Evolutionary conservation across 768 basidiomycete species (phyloP).

Genomic region (Mycena epipterygia): DNA sequence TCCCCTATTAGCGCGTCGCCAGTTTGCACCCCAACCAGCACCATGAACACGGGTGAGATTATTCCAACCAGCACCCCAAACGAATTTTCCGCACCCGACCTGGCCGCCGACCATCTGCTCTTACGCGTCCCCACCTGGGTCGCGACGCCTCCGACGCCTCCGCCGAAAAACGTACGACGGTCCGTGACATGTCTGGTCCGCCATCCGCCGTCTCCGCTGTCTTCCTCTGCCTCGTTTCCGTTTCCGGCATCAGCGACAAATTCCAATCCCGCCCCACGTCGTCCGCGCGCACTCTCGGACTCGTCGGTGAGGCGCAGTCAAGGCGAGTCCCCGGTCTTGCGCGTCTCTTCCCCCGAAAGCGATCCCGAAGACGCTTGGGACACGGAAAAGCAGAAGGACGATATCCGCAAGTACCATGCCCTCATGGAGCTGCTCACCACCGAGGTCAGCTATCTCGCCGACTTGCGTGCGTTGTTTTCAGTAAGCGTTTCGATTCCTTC

Average conservation of each 20-base stretch:
- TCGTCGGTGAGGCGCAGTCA: not conserved
- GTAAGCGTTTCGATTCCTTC: conserved; percentile 54
- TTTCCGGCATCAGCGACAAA: conserved; percentile 52
- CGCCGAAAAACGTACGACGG: conserved; percentile 54
- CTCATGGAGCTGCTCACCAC: conserved; percentile 89
- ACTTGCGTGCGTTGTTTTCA: conserved; percentile 82
- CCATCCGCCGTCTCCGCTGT: conserved; percentile 47
- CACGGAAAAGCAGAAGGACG: conserved; percentile 58
- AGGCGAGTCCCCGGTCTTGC: not conserved
- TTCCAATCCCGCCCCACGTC: conserved; percentile 32
- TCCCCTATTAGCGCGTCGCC: conserved; percentile 74
- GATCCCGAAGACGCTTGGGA: conserved; percentile 37
- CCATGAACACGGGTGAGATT: conserved; percentile 27
- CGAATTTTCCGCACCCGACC: conserved; percentile 2
- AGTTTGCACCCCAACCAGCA: conserved; percentile 60
- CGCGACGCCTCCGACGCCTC: conserved; percentile 71
- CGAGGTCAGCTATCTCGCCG: conserved; percentile 85
- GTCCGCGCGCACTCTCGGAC: conserved; percentile 28
- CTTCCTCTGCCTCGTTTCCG: conserved; percentile 64
- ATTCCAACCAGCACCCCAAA: not conserved
- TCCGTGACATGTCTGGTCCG: conserved; percentile 51
- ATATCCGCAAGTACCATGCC: conserved; percentile 74
- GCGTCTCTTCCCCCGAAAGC: conserved; percentile 8
- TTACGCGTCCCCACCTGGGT: conserved; percentile 63
- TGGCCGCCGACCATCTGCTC: conserved; percentile 47